Conservation (phyloP, 139 green algal genomes). For the Microglena sp. region DNA sequence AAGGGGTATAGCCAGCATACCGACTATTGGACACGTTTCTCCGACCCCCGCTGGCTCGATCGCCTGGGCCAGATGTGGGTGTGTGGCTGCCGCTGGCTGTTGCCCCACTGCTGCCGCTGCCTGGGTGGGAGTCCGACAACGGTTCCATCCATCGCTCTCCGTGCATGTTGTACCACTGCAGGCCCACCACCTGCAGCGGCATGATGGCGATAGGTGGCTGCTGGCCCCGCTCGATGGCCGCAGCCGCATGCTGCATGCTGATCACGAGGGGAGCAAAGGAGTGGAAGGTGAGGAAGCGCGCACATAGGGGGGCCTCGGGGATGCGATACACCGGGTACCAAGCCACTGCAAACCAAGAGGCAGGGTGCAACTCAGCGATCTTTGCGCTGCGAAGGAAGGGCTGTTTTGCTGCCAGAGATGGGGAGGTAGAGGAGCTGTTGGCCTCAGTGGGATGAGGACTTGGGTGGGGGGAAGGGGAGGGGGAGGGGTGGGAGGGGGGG, state of each 20-base stretch:
- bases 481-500: no score
- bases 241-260: constrained; percentile 21
- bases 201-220: constrained; percentile 6
- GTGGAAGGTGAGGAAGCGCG: constrained; percentile 82
- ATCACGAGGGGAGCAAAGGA: constrained; percentile 37
- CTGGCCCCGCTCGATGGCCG: constrained; percentile 11
- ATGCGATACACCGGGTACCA: constrained; percentile 86
- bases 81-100: no score
- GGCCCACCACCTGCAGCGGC: constrained; percentile 34
- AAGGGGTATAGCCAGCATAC: no score
- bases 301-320: constrained; percentile 68
- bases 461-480: background rate
- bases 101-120: background rate
- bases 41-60: no score
- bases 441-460: background rate
- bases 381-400: constrained; percentile 35
- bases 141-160: constrained; percentile 56
- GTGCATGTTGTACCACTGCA: constrained; percentile 62
- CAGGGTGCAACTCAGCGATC: constrained; percentile 64
- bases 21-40: no score
- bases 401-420: background rate
- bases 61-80: no score
- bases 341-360: constrained; percentile 71
- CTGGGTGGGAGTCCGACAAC: constrained; percentile 15
- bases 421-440: background rate